Base-by-base conservation (phyloP, 2,329 filamentous ascomycete genomes). In the Plectosphaerella cucumerina region DNA sequence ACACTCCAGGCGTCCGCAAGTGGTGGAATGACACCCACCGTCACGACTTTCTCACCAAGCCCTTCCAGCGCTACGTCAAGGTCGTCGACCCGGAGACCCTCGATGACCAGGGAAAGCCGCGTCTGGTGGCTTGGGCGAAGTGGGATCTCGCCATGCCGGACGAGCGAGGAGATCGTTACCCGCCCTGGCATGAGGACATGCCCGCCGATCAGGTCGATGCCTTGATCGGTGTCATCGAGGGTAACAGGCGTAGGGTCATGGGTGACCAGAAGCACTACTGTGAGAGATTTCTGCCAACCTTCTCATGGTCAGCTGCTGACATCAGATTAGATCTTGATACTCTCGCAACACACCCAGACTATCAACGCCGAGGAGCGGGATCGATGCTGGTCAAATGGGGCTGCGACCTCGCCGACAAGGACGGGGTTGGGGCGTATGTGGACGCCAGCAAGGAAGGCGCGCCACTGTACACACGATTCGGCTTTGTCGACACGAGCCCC, bases 301-400 rank as follows among this genome's bases (percentile, higher is more conserved):
- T 22, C 6, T 15, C 26, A 12, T 5, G 8, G 21, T 15, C 6
- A 9, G 26, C 9, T 39, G 17, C 35, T 39, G 35, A 39, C 17
- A 10, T 18, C 10, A 39, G 12, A 14, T 15, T 39, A 53, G 60
- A 62, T 47, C 54, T 62, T 1, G 60, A 63, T 35, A 62, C 60
- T 1, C 26, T 63, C 3, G 60, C 47, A 2, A 63, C 60, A 0
- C 60, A 62, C 23, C 60, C 59, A 0, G 58, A 62, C 1, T 62
- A 62, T 12, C 60, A 61, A 35, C 53, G 60, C 3, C 55, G 54
- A n/a, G 60, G 60, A 12, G 54, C 53, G 4, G 59, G 59, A 1
- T 60, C 57, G 3, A 56, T 62, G 57, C 55, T 62, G 2, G 50
- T 63, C 8, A 43, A 50, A 45, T 62, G 59, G 53, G 59, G 60